phyloP scores from a whole-genome alignment of 2,329 filamentous ascomycete species.

The Beauveria brongniartii region DNA sequence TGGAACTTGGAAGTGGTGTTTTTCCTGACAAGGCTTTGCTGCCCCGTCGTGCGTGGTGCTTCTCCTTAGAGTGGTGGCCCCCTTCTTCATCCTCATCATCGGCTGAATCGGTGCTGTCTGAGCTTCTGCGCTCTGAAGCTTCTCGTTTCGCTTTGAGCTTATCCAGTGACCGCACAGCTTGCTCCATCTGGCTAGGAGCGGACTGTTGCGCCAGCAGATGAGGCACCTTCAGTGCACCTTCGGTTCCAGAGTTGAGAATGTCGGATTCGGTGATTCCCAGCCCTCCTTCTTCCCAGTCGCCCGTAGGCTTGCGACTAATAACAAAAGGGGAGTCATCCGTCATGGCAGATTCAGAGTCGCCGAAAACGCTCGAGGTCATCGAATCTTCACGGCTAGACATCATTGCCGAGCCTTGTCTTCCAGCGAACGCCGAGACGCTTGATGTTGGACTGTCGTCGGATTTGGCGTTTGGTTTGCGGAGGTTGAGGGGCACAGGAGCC shows the following conservation, averaged over 20 bases:
- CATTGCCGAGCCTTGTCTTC: conserved; percentile 66
- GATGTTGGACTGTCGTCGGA: conserved; percentile 79
- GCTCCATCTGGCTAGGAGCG: conserved; percentile 54
- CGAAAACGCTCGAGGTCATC: conserved; percentile 79
- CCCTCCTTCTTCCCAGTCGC: conserved; percentile 73
- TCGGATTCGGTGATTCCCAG: conserved; percentile 69
- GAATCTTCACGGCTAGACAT: conserved; percentile 82
- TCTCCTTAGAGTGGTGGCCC: conserved; percentile 20
- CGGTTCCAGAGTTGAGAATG: conserved; percentile 21
- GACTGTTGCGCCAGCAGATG: conserved; percentile 53
- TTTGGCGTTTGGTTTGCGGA: conserved; percentile 53
- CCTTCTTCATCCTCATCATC: conserved; percentile 90
- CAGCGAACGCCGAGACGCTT: conserved; percentile 62
- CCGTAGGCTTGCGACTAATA: conserved; percentile 62
- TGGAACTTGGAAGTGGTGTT: conserved; percentile 64
- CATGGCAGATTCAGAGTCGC: conserved; percentile 71
- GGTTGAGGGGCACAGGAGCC: conserved; percentile 48
- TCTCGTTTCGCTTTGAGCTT: conserved; percentile 60
- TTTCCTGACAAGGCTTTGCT: conserved; percentile 35
- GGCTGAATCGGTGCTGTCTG: conserved; percentile 75
- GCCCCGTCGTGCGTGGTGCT: conserved; percentile 38
- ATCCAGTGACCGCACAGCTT: conserved; percentile 57
- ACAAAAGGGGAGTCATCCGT: conserved; percentile 72
- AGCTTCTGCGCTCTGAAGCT: conserved; percentile 21
- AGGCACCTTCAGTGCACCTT: conserved; percentile 35